Evolutionary conservation across 139 green algal species (phyloP).

Genomic region (Coelastrella sp.): DNA sequence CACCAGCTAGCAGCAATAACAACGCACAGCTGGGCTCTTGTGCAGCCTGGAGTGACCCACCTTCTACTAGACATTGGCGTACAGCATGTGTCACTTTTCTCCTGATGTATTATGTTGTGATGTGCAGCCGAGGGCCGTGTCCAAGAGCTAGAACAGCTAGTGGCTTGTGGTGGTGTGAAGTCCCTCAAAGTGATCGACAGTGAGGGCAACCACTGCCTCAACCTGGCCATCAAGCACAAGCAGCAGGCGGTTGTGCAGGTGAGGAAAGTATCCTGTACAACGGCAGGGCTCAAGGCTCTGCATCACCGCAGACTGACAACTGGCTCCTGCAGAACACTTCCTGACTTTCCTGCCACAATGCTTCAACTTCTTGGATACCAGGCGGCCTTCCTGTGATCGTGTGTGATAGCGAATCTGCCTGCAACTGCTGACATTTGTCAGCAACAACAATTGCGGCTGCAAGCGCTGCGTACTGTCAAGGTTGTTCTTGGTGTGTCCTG

Average conservation of each 20-base stretch:
- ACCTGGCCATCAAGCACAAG: conserved; percentile 60
- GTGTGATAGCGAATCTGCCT: too few species aligned
- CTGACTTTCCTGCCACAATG: too few species aligned
- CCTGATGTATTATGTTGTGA: too few species aligned
- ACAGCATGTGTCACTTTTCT: too few species aligned
- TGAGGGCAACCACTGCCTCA: conserved; percentile 65
- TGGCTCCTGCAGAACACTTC: background rate
- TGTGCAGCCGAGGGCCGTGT: conserved; percentile 53
- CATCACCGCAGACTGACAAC: background rate
- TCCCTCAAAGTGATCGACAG: conserved; percentile 62
- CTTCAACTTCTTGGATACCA: too few species aligned
- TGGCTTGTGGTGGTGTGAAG: background rate
- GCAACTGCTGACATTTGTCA: too few species aligned
- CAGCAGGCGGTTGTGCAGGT: conserved; percentile 62
- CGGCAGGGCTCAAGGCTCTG: background rate
- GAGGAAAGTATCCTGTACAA: background rate
- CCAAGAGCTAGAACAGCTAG: conserved; percentile 48
- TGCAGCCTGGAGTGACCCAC: too few species aligned
- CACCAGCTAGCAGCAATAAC: too few species aligned
- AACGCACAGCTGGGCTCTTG: too few species aligned
- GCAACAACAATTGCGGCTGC: too few species aligned
- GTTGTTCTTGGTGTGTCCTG: background rate
- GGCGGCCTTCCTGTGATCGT: too few species aligned
- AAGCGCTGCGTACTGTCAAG: background rate
- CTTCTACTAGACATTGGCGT: too few species aligned